Evolutionary conservation across 352 stramenopile genomes (phyloP), one percentile per base, ranked within the genome.

Genomic region (Pythium monospermum): DNA sequence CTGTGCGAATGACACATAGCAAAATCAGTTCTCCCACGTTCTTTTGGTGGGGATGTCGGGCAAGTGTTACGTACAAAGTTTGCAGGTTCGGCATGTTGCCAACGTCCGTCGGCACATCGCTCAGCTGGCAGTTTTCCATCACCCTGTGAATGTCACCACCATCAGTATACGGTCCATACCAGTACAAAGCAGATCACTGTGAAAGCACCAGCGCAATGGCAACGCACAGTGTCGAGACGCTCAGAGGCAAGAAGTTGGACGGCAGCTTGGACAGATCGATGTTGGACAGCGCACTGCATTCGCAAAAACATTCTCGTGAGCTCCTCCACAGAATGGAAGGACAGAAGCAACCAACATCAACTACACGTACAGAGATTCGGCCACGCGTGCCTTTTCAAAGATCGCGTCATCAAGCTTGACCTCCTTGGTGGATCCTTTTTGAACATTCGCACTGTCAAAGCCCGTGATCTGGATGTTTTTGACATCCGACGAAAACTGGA

Each of bases 111-210:
- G 79, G 74, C 18, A 90, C 39, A 21, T 53, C 63, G 21, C 49
- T 75, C 43, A 90, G 62, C 38, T 77, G 74, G 58, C 79, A 90
- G 59, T 90, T 90, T 22, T 87, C 68, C 57, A 90, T 69, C 1
- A 69, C 69, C 16, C 77, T 89, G 33, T 19, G n/a, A n/a, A n/a
- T n/a, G n/a, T n/a, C n/a, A 4, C 13, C 25, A 18, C 6, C n/a
- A 26, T 50, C 18, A 50, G 26, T n/a, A n/a, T n/a, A n/a, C n/a
- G n/a, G n/a, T n/a, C n/a, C n/a, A 50, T 13, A 26, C 15, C 2
- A 26, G 3, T 15, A 35, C 44, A 16, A 36, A 31, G 23, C 13
- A 36, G 19, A 35, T 44, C n/a, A 1, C 3, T 23, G 11, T 2
- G 35, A 30, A 38, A 27, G 15, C 36, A 22, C 15, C 6, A 16